These are phyloP conservation scores for Irpex rosettiformis DNA, from an alignment of 1,284 basidiomycete species.

Conservation along the genomic window DNA sequence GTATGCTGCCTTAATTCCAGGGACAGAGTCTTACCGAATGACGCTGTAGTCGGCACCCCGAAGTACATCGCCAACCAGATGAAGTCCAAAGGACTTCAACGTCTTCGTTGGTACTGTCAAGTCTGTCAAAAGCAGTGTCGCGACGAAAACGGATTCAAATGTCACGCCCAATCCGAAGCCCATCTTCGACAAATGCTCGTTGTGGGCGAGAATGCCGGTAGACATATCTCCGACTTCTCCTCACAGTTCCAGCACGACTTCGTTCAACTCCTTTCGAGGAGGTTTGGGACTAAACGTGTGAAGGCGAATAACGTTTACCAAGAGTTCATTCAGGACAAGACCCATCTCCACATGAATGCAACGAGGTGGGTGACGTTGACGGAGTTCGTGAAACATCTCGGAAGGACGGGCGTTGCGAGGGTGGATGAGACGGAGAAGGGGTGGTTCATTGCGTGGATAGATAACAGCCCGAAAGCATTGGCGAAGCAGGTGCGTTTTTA, in stretches of 20 bases:
- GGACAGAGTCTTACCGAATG: not conserved
- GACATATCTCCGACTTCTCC: conserved; percentile 90
- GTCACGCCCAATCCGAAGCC: conserved; percentile 80
- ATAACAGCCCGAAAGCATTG: conserved; percentile 91
- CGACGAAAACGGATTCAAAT: conserved; percentile 97
- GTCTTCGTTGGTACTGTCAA: conserved; percentile 95
- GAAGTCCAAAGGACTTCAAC: conserved; percentile 93
- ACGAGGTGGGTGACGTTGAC: conserved; percentile 97
- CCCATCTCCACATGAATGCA: conserved; percentile 97
- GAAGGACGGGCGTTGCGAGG: conserved; percentile 81
- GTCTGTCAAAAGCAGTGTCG: conserved; percentile 95
- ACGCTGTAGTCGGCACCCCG: conserved; percentile 70
- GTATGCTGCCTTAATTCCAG: not conserved
- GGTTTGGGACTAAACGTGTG: conserved; percentile 92
- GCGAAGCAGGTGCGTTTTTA: conserved; percentile 71
- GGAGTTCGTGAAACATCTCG: conserved; percentile 91
- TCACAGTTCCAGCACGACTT: conserved; percentile 91
- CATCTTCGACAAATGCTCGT: conserved; percentile 97
- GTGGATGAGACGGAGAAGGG: conserved; percentile 99
- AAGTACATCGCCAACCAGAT: conserved; percentile 94
- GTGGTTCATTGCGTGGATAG: conserved; percentile 96
- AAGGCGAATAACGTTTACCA: conserved; percentile 96
- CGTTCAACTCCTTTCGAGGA: conserved; percentile 82
- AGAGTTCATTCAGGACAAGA: conserved; percentile 95
- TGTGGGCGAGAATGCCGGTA: conserved; percentile 89